Evolutionary conservation across 1,284 basidiomycete genomes (phyloP).

Genomic region (Ganoderma leucocontextum): DNA sequence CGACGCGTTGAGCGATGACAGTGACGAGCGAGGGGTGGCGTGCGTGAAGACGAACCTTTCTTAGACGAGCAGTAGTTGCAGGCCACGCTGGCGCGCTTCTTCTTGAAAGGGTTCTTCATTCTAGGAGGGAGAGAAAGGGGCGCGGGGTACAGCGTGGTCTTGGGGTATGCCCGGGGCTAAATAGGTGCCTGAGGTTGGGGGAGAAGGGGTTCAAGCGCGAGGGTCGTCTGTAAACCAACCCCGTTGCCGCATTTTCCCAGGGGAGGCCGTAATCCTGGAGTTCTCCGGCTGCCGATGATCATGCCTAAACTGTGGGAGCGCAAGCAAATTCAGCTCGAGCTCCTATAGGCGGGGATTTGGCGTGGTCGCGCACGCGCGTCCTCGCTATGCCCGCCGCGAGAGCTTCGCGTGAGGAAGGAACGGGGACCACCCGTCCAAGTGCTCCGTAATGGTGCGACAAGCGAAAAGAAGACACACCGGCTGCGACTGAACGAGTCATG

Average conservation of each 20-base stretch:
- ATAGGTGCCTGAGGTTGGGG: background rate
- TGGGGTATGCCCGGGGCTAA: background rate
- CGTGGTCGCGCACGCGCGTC: background rate
- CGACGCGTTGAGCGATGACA: background rate
- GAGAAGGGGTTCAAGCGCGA: background rate
- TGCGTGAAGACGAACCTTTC: background rate
- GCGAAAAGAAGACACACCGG: constrained; percentile 1
- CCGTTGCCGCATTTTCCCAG: background rate
- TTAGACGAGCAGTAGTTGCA: background rate
- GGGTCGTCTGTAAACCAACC: background rate
- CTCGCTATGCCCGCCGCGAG: background rate
- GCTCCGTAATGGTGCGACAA: background rate
- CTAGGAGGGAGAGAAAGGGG: background rate
- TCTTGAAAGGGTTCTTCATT: background rate
- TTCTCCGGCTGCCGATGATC: background rate
- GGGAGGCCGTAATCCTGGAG: constrained; percentile 4
- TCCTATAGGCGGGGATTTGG: background rate
- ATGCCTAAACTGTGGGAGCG: constrained; percentile 5
- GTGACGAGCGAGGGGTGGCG: background rate
- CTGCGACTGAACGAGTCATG: constrained; percentile 4
- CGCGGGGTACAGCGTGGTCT: background rate
- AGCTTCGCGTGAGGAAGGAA: background rate
- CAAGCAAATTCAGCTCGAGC: background rate
- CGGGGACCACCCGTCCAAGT: background rate
- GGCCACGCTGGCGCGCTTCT: background rate